Evolutionary conservation across 768 basidiomycete genomes (phyloP), one percentile per base, ranked within the genome.

Genomic region (Rossbeevera mucosa): DNA sequence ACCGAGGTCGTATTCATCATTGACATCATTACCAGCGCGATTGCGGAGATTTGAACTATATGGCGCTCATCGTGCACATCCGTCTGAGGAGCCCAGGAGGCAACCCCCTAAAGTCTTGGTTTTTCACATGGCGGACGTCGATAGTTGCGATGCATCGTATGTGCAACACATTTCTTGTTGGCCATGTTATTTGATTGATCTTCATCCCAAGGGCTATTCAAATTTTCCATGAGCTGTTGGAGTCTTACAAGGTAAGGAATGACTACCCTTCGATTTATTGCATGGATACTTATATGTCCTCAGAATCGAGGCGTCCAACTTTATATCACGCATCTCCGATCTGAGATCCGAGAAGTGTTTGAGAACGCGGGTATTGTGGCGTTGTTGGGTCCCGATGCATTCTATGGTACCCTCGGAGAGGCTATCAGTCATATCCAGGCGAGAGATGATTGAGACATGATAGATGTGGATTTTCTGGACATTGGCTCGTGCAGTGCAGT

Each of bases 71-170:
- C 82, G 76, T 57, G 82, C 77, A 20, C 96, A 98, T 72, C 96
- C 96, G 0, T 92, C 91, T 2, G 95, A 97, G 56, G 84, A 80
- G 51, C 94, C 90, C 0, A 76, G 82, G 13, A 76, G 93, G 56
- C 80, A 83, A 49, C 78, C 86, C 52, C 85, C 93, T 5, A 80
- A 77, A 12, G 83, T 83, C 2, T 70, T 97, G 21, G 91, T 96
- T 20, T 94, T 99, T 70, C 94, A 98, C 60, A 79, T 97, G 77
- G 86, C 87, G 12, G 95, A 98, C 70, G 88, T 96, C 4, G 91
- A 94, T 52, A 80, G 76, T 16, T 85, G 91, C 54, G 95, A 99
- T 66, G 93, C 95, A 7, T 92, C 91, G 88, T 94, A 63, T 68
- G 87, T 72, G 20, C 13, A 28, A n/a, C 11, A 5, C 2, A n/a